A percentile compares a stretch with the other conserved stretches of the same genome.
These are phyloP conservation scores for Kalanchoe fedtschenkoi DNA, from an alignment of 164 flowering plant species.

Conservation along the genomic window DNA sequence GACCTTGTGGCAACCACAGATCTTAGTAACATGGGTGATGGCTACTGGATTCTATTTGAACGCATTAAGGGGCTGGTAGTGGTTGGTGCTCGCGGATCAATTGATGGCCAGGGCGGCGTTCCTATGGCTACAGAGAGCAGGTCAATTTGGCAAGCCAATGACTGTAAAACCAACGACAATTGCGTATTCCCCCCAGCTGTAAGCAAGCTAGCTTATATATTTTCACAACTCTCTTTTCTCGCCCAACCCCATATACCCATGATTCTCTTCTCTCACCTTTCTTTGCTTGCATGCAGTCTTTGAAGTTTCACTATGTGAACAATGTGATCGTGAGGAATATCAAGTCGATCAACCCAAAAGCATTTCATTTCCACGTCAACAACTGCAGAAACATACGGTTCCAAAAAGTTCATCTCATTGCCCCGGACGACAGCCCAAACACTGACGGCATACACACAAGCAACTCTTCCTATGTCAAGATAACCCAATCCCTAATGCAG, in stretches of 20 bases:
- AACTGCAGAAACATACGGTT: slow-evolving; percentile 12
- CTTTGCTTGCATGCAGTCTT: slow-evolving; percentile 17
- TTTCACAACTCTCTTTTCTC: too few relatives aligned
- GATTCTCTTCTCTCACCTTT: background rate
- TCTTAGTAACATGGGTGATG: slow-evolving; percentile 13
- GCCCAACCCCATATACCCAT: too few relatives aligned
- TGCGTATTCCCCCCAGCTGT: slow-evolving; percentile 24
- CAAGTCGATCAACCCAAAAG: slow-evolving; percentile 29
- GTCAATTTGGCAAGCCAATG: slow-evolving; percentile 14
- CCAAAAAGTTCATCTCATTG: slow-evolving; percentile 17
- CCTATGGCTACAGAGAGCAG: background rate
- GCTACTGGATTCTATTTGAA: slow-evolving; percentile 31
- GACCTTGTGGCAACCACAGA: slow-evolving; percentile 26
- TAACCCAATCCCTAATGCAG: slow-evolving; percentile 15
- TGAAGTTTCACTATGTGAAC: slow-evolving; percentile 20
- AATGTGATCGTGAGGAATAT: slow-evolving; percentile 24
- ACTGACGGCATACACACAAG: slow-evolving; percentile 47
- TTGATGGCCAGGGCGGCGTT: slow-evolving; percentile 38
- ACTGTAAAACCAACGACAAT: background rate
- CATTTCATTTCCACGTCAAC: slow-evolving; percentile 24
- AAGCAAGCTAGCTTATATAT: too few relatives aligned
- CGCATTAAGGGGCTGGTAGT: slow-evolving; percentile 23
- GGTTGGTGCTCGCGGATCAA: slow-evolving; percentile 30
- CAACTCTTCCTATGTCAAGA: slow-evolving; percentile 17
- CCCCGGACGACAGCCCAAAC: slow-evolving; percentile 47